These are phyloP conservation scores for Rosa hybrid DNA, from an alignment of 331 rosid species.

Conservation along the genomic window DNA sequence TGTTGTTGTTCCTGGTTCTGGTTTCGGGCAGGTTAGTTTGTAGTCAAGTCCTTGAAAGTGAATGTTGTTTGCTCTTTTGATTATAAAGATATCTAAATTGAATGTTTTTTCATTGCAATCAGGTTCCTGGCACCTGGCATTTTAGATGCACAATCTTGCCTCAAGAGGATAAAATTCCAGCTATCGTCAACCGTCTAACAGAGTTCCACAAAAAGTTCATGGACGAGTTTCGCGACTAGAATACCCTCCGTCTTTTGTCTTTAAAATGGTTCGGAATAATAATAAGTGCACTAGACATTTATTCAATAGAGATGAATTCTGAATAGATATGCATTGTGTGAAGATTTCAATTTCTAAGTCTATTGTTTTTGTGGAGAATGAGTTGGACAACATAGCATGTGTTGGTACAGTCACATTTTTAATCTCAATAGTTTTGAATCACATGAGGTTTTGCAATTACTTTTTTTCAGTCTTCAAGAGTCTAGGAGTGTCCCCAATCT, in stretches of 20 bases:
- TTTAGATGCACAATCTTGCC: conserved; percentile 96
- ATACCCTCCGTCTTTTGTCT: neutral
- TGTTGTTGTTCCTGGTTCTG: conserved; percentile 94
- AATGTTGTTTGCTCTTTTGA: neutral
- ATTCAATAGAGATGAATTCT: conserved; percentile 8
- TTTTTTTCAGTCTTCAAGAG: neutral
- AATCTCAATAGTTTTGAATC: neutral
- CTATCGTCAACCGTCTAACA: conserved; percentile 61
- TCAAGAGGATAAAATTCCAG: conserved; percentile 91
- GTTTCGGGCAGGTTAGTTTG: conserved; percentile 87
- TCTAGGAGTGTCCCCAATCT: neutral
- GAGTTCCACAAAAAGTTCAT: conserved; percentile 79
- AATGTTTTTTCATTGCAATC: conserved; percentile 18
- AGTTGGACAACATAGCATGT: neutral
- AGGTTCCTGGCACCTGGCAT: conserved; percentile 99
- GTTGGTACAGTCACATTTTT: neutral
- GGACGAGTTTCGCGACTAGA: conserved; percentile 69
- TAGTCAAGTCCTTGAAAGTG: neutral
- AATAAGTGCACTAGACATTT: conserved; percentile 25
- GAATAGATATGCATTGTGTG: conserved; percentile 15
- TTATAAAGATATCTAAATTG: neutral
- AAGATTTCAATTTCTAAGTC: neutral
- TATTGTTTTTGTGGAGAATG: neutral
- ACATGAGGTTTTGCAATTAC: neutral
- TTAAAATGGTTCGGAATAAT: conserved; percentile 8